Evolutionary conservation across 2,329 filamentous ascomycete genomes (phyloP), one percentile per base, ranked within the genome.

Genomic region (Aspergillus novoparasiticus): DNA sequence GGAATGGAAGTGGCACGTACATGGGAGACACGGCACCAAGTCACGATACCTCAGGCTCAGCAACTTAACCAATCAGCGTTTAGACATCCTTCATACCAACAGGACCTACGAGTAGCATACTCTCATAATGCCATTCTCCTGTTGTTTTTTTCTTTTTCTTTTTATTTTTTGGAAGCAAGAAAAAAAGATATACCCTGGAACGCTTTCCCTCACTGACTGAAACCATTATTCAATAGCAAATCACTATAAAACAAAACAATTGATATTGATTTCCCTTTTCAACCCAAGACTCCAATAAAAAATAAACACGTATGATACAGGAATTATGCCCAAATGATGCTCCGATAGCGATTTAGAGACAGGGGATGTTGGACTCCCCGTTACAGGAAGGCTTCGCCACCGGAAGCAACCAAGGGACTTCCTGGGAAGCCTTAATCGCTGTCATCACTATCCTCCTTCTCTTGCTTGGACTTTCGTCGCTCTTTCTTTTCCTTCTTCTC

Each of bases 381-480:
- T 46, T 23, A 60, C 16, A 46, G 41, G 60, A 56, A 58, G 59
- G 53, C 59, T 64, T 62, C 50, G 55, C 45, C 36, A 53, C 56
- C 62, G 59, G 63, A 62, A 59, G 34, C 55, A 56, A 59, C 36
- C 65, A 69, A 67, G 30, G 55, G 63, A 57, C 66, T 74, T 72
- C 71, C 71, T 72, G 69, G 63, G 66, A 62, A 66, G 64, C 58
- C 68, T 69, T 76, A 77, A 64, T 81, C 78, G 73, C 78, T 81
- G 69, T 82, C 80, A 64, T 79, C 77, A 64, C 88, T 90, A 81
- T 93, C 89, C 73, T 90, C 90, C 41, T 92, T 89, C 76, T 92
- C 90, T 85, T 93, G 89, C 82, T 92, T 91, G 72, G 89, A 87
- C 84, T 92, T 95, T 85, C 93, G 93, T 82, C 90, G 89, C 80